Conservation (phyloP, 1,139 yeast species). For the Hansenula anomala region DNA sequence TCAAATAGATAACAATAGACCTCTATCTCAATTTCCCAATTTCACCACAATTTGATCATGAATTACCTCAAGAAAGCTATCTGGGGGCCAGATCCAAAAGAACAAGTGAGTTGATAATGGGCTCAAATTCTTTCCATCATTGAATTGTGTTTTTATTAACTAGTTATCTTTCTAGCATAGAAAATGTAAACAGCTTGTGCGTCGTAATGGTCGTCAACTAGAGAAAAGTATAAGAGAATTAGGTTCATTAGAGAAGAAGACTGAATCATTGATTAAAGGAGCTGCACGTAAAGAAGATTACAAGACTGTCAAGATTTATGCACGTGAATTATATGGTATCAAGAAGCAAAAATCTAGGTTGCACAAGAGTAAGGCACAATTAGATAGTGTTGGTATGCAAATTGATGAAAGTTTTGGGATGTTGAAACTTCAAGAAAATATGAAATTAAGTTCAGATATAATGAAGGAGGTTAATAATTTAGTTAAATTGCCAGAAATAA, state of each 20-base stretch:
- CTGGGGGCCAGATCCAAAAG: slow-evolving; percentile 93
- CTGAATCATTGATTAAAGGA: slow-evolving; percentile 67
- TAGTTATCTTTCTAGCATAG: slow-evolving; percentile 44
- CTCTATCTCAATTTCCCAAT: too few relatives aligned
- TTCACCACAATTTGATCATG: slow-evolving; percentile 44
- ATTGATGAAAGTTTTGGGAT: slow-evolving; percentile 90
- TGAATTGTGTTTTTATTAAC: neutral
- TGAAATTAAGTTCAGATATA: slow-evolving; percentile 72
- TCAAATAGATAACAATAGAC: too few relatives aligned
- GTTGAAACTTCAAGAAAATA: slow-evolving; percentile 76
- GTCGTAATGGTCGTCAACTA: slow-evolving; percentile 80
- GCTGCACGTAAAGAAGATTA: slow-evolving; percentile 77
- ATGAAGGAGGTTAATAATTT: slow-evolving; percentile 88
- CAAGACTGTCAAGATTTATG: slow-evolving; percentile 72
- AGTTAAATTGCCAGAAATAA: slow-evolving; percentile 74
- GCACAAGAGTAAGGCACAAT: slow-evolving; percentile 76
- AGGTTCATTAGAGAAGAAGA: slow-evolving; percentile 57
- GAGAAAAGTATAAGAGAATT: slow-evolving; percentile 74
- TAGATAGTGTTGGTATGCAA: slow-evolving; percentile 83
- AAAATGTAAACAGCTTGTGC: slow-evolving; percentile 72
- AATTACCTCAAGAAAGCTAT: slow-evolving; percentile 74
- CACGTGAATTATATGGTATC: slow-evolving; percentile 73
- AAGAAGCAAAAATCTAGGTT: slow-evolving; percentile 72
- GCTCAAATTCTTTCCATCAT: too few relatives aligned
- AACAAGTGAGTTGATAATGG: slow-evolving; percentile 33